phyloP scores from a whole-genome alignment of 2,329 filamentous ascomycete species.

The Clonostachys rhizophaga region DNA sequence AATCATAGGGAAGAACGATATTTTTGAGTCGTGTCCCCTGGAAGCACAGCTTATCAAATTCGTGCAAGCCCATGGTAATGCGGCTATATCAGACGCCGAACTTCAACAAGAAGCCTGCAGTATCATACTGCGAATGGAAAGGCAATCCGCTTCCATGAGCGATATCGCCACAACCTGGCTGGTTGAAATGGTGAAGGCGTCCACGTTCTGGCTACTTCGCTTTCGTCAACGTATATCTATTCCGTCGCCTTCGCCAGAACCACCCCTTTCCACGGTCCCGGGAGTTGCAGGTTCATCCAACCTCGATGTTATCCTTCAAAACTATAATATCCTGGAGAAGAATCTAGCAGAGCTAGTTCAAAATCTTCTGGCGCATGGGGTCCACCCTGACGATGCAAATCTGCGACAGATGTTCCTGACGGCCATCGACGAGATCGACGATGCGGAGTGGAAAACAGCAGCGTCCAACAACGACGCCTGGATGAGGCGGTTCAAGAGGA shows the following conservation, averaged over 20 bases:
- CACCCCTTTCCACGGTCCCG: not conserved
- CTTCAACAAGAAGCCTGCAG: slow-evolving; percentile 12
- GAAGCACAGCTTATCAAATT: slow-evolving; percentile 10
- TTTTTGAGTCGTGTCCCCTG: slow-evolving; percentile 18
- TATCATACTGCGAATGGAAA: slow-evolving; percentile 10
- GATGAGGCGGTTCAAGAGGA: slow-evolving; percentile 11
- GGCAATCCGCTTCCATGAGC: slow-evolving; percentile 9
- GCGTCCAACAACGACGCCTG: slow-evolving; percentile 13
- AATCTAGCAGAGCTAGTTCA: slow-evolving; percentile 8
- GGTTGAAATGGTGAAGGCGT: slow-evolving; percentile 8
- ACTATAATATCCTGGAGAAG: slow-evolving; percentile 11
- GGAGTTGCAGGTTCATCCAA: not conserved
- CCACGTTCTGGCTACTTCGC: slow-evolving; percentile 8
- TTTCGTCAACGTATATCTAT: slow-evolving; percentile 7
- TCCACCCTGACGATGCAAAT: slow-evolving; percentile 10
- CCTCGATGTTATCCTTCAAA: slow-evolving; percentile 8
- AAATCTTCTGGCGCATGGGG: slow-evolving; percentile 7
- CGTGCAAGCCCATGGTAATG: slow-evolving; percentile 3
- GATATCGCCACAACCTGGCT: slow-evolving; percentile 17
- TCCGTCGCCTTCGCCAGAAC: slow-evolving; percentile 5
- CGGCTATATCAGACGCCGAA: slow-evolving; percentile 8
- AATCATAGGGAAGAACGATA: slow-evolving; percentile 16
- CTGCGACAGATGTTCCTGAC: slow-evolving; percentile 10
- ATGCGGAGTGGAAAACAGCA: slow-evolving; percentile 5
- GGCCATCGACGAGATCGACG: slow-evolving; percentile 11